Conservation (phyloP, 371 early-diverging fungal genomes). For the Actinomortierella wolfii region DNA sequence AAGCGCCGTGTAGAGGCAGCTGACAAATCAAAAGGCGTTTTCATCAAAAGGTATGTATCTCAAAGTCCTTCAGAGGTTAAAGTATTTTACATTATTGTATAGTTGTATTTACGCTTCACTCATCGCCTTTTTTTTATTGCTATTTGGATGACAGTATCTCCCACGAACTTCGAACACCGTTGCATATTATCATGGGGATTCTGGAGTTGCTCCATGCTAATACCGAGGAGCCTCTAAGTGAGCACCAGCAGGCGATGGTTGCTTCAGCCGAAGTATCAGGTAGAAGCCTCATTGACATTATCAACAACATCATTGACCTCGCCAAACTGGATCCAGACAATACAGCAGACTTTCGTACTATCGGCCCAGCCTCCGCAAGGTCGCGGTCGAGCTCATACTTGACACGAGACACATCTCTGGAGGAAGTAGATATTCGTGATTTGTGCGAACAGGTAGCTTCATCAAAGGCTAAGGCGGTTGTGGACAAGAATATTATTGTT, state of each 20-base stretch:
- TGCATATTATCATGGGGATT: slow-evolving; percentile 49
- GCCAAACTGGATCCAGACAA: slow-evolving; percentile 47
- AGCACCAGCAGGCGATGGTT: slow-evolving; percentile 32
- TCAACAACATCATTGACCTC: slow-evolving; percentile 48
- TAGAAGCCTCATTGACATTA: slow-evolving; percentile 35
- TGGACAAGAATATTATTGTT: slow-evolving; percentile 30
- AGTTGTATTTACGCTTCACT: not conserved
- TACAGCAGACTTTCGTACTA: slow-evolving; percentile 6
- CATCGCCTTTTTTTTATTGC: not conserved
- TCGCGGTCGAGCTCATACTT: slow-evolving; percentile 1
- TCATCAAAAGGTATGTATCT: slow-evolving; percentile 40
- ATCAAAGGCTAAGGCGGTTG: slow-evolving; percentile 25
- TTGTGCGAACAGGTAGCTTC: slow-evolving; percentile 35
- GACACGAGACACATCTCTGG: slow-evolving; percentile 13
- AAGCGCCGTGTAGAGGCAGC: slow-evolving; percentile 49
- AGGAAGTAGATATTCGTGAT: slow-evolving; percentile 42
- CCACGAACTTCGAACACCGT: slow-evolving; percentile 49
- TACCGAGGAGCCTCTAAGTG: slow-evolving; percentile 35
- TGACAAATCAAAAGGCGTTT: slow-evolving; percentile 47
- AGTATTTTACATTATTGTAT: not conserved
- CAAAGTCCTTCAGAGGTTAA: not conserved
- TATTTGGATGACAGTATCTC: slow-evolving; percentile 32
- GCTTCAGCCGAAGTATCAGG: slow-evolving; percentile 39
- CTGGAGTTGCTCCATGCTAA: slow-evolving; percentile 45
- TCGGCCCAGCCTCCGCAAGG: too few relatives aligned